Percentiles rank a stretch among this genome's conserved stretches.
phyloP scores from a whole-genome alignment of 2,329 filamentous ascomycete species.

The Thielaviopsis punctulata region DNA sequence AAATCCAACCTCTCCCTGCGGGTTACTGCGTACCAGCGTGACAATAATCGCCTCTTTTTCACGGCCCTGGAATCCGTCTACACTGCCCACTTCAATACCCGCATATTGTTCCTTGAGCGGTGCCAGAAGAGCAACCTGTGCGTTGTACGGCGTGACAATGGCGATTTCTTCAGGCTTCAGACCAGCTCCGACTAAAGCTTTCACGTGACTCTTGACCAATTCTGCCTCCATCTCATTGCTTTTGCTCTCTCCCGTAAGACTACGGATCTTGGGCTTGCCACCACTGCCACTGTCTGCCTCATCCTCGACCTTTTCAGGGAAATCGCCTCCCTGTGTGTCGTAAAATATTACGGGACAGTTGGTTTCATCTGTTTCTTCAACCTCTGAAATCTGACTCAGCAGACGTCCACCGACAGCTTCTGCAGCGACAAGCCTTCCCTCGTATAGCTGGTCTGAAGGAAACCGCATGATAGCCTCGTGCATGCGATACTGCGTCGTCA shows the following conservation, averaged over 20 bases:
- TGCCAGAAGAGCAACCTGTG: conserved; percentile 67
- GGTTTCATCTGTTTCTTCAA: conserved; percentile 75
- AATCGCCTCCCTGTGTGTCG: conserved; percentile 90
- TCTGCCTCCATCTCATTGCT: conserved; percentile 82
- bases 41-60: conserved; percentile 94
- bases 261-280: conserved; percentile 27
- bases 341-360: conserved; percentile 78
- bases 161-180: conserved; percentile 74
- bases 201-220: conserved; percentile 63
- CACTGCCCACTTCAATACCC: conserved; percentile 83
- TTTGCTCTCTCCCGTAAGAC: conserved; percentile 47
- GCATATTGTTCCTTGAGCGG: conserved; percentile 66
- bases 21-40: conserved; percentile 83
- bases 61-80: conserved; percentile 91
- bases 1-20: conserved; percentile 78
- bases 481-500: conserved; percentile 97
- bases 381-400: conserved; percentile 39
- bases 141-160: conserved; percentile 91
- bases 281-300: conserved; percentile 32
- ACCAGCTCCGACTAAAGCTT: conserved; percentile 58
- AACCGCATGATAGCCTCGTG: conserved; percentile 91
- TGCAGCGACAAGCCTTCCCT: conserved; percentile 61
- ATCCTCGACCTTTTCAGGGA: conserved; percentile 66
- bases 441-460: conserved; percentile 78
- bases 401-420: conserved; percentile 60